Conservation (phyloP, 352 stramenopile genomes). For the Paralagenidium karlingii region DNA sequence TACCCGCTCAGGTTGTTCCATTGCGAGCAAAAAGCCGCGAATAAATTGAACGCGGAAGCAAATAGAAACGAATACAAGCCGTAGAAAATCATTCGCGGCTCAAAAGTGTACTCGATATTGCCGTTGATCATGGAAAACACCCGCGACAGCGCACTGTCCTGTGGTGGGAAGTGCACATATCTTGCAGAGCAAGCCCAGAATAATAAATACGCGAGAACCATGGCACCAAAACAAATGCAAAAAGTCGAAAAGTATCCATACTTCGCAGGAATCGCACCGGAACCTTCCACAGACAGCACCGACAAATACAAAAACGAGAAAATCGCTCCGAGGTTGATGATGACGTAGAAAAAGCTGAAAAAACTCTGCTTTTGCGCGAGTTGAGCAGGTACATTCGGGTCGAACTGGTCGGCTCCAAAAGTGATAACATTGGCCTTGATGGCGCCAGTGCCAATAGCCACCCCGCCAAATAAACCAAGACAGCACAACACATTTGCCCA, state of each 20-base stretch:
- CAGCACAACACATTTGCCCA: constrained; percentile 59
- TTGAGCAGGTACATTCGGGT: constrained; percentile 74
- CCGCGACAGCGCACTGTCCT: constrained; percentile 63
- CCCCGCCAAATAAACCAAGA: constrained; percentile 56
- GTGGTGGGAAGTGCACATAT: constrained; percentile 66
- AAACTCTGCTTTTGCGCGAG: constrained; percentile 72
- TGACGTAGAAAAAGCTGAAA: constrained; percentile 89
- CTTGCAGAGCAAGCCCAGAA: constrained; percentile 41
- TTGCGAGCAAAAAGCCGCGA: constrained; percentile 59
- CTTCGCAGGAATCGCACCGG: constrained; percentile 43
- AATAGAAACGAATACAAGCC: constrained; percentile 44
- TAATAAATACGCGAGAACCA: constrained; percentile 66
- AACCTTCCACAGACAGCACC: constrained; percentile 79
- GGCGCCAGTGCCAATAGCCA: constrained; percentile 65
- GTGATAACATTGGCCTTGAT: constrained; percentile 84
- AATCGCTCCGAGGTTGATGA: constrained; percentile 85
- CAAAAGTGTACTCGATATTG: constrained; percentile 69
- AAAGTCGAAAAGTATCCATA: constrained; percentile 88
- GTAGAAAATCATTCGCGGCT: constrained; percentile 68
- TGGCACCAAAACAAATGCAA: constrained; percentile 63
- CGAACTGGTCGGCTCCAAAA: constrained; percentile 79
- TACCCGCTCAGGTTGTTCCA: constrained; percentile 38
- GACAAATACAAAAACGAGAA: constrained; percentile 87
- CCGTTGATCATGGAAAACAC: constrained; percentile 57
- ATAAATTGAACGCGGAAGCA: constrained; percentile 60